Evolutionary conservation across 2,329 filamentous ascomycete species (phyloP), one percentile per base, ranked within the genome.

Genomic region (Neonectria faginata): DNA sequence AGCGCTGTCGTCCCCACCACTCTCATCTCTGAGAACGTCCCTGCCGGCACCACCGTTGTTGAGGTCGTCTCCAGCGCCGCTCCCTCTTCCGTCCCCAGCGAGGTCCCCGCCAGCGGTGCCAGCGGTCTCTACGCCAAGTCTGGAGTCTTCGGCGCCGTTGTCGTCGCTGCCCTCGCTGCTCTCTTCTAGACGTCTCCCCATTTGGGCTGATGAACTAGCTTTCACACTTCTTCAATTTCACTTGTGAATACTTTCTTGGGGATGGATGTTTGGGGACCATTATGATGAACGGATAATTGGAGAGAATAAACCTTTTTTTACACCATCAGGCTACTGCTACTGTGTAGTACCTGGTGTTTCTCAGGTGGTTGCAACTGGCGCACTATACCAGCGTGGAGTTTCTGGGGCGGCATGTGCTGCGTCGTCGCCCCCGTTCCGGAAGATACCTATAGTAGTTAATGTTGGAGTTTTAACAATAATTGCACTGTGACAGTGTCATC

Each of bases 101-200:
- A 58, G n/a, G 67, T 73, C 12, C 14, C 36, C 53, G 72, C 77
- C 14, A 67, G 60, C 44, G 78, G 75, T 64, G 80, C 80, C 53
- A 76, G 72, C 65, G 72, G 75, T 42, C 73, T 83, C 44, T 69
- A 79, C 29, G 72, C 79, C 65, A 78, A 81, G 70, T 78, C 78
- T 65, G 80, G 81, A 51, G 66, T 83, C 60, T 66, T 84, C 50
- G 78, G 79, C 39, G 76, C 75, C 44, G 78, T 77, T 41, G 64
- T 84, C 59, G 77, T 79, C 29, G 80, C 79, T 39, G 81, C 78
- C 63, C 62, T 82, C 55, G 78, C 79, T 63, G 75, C 81, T 60
- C 77, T 81, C 61, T 75, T 70, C 68, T 79, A 78, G 67, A 60
- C 56, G 25, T 8, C 29, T 47, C 18, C 12, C 45, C n/a, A 39